These are phyloP conservation scores for Starmerella sp. DNA, from an alignment of 805 yeast genomes.

Conservation along the genomic window DNA sequence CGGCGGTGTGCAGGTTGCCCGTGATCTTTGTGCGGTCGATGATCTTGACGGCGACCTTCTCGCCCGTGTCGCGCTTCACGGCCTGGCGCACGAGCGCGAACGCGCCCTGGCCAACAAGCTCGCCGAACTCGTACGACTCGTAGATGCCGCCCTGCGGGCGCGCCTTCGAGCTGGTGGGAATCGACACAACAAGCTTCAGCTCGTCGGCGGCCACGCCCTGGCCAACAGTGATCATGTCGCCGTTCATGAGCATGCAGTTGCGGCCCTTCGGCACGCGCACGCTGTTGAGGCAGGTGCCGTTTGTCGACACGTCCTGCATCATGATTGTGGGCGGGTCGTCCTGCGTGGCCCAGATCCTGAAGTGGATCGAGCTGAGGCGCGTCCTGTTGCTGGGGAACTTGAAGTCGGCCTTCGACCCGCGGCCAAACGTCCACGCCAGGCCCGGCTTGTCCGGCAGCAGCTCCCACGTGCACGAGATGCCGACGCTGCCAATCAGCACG, in stretches of 20 bases:
- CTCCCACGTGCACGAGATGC: slow-evolving; percentile 20
- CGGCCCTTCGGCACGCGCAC: slow-evolving; percentile 60
- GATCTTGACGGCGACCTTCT: slow-evolving; percentile 81
- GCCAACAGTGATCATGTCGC: slow-evolving; percentile 89
- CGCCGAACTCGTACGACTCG: slow-evolving; percentile 67
- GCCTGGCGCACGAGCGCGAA: slow-evolving; percentile 93
- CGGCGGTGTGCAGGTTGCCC: slow-evolving; percentile 66
- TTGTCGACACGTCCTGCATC: slow-evolving; percentile 72
- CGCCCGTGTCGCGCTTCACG: slow-evolving; percentile 73
- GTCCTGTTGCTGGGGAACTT: slow-evolving; percentile 44
- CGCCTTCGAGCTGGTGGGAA: slow-evolving; percentile 26
- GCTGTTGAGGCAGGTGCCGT: slow-evolving; percentile 83
- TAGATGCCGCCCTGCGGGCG: slow-evolving; percentile 42
- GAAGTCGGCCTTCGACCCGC: slow-evolving; percentile 57
- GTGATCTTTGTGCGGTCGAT: slow-evolving; percentile 69
- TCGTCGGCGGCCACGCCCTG: slow-evolving; percentile 68
- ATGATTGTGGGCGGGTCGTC: slow-evolving; percentile 37
- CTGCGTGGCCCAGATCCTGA: slow-evolving; percentile 55
- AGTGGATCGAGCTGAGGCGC: slow-evolving; percentile 64
- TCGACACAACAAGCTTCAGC: slow-evolving; percentile 35
- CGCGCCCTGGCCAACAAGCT: slow-evolving; percentile 94
- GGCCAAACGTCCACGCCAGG: slow-evolving; percentile 59
- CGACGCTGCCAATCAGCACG: slow-evolving; percentile 19
- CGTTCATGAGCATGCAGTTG: slow-evolving; percentile 74
- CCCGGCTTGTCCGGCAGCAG: slow-evolving; percentile 11